phyloP scores from a whole-genome alignment of 1,284 basidiomycete genomes.

The Ustilago crameri region DNA sequence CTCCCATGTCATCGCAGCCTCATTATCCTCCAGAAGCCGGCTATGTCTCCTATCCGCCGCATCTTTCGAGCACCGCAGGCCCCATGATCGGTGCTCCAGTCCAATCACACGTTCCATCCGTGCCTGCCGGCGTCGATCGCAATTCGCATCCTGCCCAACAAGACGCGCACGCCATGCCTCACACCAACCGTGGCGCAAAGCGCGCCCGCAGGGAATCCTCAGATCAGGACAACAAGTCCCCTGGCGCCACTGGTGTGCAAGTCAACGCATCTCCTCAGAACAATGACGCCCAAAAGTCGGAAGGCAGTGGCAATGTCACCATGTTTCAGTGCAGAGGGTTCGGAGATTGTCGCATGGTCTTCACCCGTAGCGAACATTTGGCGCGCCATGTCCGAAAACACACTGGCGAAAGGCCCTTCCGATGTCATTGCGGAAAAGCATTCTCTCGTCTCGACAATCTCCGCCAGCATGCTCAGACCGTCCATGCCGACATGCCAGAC shows the following conservation, averaged over 20 bases:
- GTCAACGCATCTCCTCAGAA: conserved; percentile 14
- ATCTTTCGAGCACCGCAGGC: conserved; percentile 7
- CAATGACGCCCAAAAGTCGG: conserved; percentile 23
- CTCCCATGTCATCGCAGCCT: conserved; percentile 6
- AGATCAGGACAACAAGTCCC: conserved; percentile 7
- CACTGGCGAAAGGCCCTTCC: conserved; percentile 92
- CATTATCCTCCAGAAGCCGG: conserved; percentile 10
- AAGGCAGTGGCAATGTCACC: conserved; percentile 74
- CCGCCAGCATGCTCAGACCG: conserved; percentile 93
- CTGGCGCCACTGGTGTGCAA: background rate
- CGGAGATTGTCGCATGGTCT: conserved; percentile 95
- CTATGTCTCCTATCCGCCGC: conserved; percentile 20
- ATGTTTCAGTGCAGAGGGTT: conserved; percentile 94
- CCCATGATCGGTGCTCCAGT: conserved; percentile 4
- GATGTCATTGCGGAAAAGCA: conserved; percentile 91
- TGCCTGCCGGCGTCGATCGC: conserved; percentile 6
- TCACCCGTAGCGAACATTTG: conserved; percentile 91
- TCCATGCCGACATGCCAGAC: conserved; percentile 85
- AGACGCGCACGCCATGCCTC: conserved; percentile 2
- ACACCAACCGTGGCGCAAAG: conserved; percentile 10
- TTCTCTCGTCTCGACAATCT: conserved; percentile 97
- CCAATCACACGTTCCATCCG: conserved; percentile 10
- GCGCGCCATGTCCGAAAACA: conserved; percentile 96
- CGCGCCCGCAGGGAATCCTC: conserved; percentile 30
- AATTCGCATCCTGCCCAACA: conserved; percentile 8